Conservation (phyloP, 176 grass and related monocot genomes). For the Phragmites australis region DNA sequence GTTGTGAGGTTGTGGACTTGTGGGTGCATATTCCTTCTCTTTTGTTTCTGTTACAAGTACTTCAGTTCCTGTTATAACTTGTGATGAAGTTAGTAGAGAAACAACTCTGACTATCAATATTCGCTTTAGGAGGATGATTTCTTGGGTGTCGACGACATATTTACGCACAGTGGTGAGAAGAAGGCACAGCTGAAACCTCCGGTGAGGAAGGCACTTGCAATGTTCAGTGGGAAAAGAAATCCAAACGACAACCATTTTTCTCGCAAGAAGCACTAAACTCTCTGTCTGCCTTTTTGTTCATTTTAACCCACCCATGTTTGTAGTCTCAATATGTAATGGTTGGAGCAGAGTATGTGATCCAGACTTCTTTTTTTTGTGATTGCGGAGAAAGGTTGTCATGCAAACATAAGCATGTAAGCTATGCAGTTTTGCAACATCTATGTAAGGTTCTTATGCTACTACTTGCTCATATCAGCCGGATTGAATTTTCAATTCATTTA, state of each 20-base stretch:
- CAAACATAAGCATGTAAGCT: slow-evolving; percentile 1
- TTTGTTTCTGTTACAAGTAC: not conserved
- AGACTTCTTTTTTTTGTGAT: not conserved
- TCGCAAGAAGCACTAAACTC: slow-evolving; percentile 57
- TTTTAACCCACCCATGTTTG: not conserved
- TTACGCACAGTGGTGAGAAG: slow-evolving; percentile 68
- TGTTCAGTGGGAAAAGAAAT: slow-evolving; percentile 92
- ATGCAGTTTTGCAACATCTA: slow-evolving; percentile 6
- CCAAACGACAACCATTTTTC: slow-evolving; percentile 98
- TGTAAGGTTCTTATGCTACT: slow-evolving; percentile 15
- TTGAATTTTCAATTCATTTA: not conserved
- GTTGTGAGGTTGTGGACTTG: not conserved
- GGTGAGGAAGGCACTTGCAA: slow-evolving; percentile 73
- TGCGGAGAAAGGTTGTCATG: not conserved
- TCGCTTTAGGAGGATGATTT: slow-evolving; percentile 69
- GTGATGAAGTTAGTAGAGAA: not conserved
- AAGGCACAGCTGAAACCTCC: slow-evolving; percentile 83
- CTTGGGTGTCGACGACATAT: slow-evolving; percentile 65
- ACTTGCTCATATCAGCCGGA: not conserved
- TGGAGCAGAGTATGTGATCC: not conserved
- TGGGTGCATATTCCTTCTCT: not conserved
- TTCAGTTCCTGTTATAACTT: not conserved
- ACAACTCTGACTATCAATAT: slow-evolving; percentile 4
- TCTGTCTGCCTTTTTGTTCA: not conserved
- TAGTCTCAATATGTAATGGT: not conserved